Evolutionary conservation across 306 rosid genomes (phyloP).

Genomic region (peach (Prunus persica)): Prunus_persica_NCBIv2 NC_034009.1:13444501-13445000

Average conservation of each 20-base stretch:
- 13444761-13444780: conserved; percentile 59
- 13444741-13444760: conserved; percentile 32
- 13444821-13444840: conserved; percentile 78
- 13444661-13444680: conserved; percentile 76
- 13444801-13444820: conserved; percentile 72
- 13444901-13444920: too few species aligned
- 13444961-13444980: too few species aligned
- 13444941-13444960: too few species aligned
- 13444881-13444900: not conserved
- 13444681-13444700: conserved; percentile 56
- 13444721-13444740: conserved; percentile 36
- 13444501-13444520: conserved; percentile 89
- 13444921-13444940: too few species aligned
- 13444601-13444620: conserved; percentile 40
- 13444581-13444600: conserved; percentile 59
- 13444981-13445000: too few species aligned
- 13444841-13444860: conserved; percentile 69
- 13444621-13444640: conserved; percentile 51
- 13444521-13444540: conserved; percentile 71
- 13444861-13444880: conserved; percentile 5
- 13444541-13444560: conserved; percentile 65
- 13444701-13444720: conserved; percentile 61
- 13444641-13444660: conserved; percentile 41
- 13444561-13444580: conserved; percentile 64
- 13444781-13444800: conserved; percentile 45